phyloP scores from a whole-genome alignment of 805 yeast species.

The Maudiozyma serrabonitensis region DNA sequence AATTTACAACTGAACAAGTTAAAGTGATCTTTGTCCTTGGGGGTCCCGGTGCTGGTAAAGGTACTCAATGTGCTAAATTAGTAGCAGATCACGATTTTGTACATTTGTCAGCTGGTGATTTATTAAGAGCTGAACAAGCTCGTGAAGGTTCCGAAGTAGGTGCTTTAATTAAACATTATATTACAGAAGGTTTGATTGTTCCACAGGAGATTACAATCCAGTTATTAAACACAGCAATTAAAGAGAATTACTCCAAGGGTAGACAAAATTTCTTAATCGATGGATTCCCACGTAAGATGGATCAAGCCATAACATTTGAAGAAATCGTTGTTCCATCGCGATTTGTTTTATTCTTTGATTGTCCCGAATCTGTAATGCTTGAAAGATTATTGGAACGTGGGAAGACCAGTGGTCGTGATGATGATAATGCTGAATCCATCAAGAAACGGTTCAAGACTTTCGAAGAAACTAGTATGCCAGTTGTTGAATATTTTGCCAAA shows the following conservation, averaged over 20 bases:
- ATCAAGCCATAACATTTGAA: slow-evolving; percentile 92
- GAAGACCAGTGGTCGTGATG: slow-evolving; percentile 87
- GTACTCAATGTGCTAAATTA: slow-evolving; percentile 86
- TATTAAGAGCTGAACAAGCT: slow-evolving; percentile 82
- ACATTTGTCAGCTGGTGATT: slow-evolving; percentile 93
- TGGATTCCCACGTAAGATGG: slow-evolving; percentile 98
- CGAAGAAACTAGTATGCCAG: slow-evolving; percentile 86
- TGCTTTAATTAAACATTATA: slow-evolving; percentile 70
- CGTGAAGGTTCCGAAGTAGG: slow-evolving; percentile 80
- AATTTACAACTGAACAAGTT: slow-evolving; percentile 56
- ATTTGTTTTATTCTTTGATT: slow-evolving; percentile 67
- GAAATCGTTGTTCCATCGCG: slow-evolving; percentile 60
- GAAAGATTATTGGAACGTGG: slow-evolving; percentile 81
- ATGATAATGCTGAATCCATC: slow-evolving; percentile 87
- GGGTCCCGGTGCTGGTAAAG: slow-evolving; percentile 97
- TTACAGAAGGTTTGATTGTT: slow-evolving; percentile 82
- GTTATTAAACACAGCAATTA: slow-evolving; percentile 69
- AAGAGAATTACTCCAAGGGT: slow-evolving; percentile 36
- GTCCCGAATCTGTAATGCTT: slow-evolving; percentile 78
- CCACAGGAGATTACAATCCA: slow-evolving; percentile 89
- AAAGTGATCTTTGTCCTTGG: slow-evolving; percentile 87
- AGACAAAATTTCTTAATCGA: slow-evolving; percentile 65
- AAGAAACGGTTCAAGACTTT: slow-evolving; percentile 82
- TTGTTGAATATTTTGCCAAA: slow-evolving; percentile 69
- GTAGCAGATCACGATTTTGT: slow-evolving; percentile 74